Evolutionary conservation across 768 basidiomycete genomes (phyloP).

Genomic region (Termitomyces sp.): DNA sequence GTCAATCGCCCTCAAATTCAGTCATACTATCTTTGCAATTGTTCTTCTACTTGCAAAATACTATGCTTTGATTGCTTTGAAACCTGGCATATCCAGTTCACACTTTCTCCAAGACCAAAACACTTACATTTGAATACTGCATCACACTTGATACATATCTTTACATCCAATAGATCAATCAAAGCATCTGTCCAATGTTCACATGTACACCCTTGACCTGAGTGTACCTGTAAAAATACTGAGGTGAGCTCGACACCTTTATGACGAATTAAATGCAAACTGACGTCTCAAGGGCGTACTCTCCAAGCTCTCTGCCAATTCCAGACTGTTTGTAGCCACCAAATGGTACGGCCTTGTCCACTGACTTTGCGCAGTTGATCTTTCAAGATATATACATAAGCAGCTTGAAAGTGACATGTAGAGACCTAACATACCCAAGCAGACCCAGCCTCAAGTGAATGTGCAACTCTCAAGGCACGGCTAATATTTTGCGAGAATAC

Average conservation of each 20-base stretch:
- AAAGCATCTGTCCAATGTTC: slow-evolving; percentile 16
- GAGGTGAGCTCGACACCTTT: neutral
- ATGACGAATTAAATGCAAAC: neutral
- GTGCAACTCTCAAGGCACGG: slow-evolving; percentile 18
- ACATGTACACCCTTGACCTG: slow-evolving; percentile 20
- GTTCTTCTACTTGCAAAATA: too few relatives aligned
- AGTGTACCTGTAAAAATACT: slow-evolving; percentile 12
- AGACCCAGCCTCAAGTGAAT: slow-evolving; percentile 19
- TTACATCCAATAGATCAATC: neutral
- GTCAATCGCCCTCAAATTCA: too few relatives aligned
- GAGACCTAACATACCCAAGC: slow-evolving; percentile 13
- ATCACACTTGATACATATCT: too few relatives aligned
- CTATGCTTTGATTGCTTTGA: too few relatives aligned
- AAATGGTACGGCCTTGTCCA: slow-evolving; percentile 19
- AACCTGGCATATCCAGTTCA: too few relatives aligned
- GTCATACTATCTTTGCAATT: too few relatives aligned
- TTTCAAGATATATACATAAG: neutral
- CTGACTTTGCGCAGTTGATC: slow-evolving; percentile 19
- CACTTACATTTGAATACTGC: too few relatives aligned
- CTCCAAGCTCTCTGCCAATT: slow-evolving; percentile 22
- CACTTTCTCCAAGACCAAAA: too few relatives aligned
- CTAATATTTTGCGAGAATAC: slow-evolving; percentile 20
- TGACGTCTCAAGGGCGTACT: slow-evolving; percentile 23
- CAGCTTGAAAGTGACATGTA: neutral
- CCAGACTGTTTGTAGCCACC: slow-evolving; percentile 26